Percentiles rank a stretch among this genome's conserved stretches.
phyloP scores from a whole-genome alignment of 768 basidiomycete genomes.

The Russula dissimulans region DNA sequence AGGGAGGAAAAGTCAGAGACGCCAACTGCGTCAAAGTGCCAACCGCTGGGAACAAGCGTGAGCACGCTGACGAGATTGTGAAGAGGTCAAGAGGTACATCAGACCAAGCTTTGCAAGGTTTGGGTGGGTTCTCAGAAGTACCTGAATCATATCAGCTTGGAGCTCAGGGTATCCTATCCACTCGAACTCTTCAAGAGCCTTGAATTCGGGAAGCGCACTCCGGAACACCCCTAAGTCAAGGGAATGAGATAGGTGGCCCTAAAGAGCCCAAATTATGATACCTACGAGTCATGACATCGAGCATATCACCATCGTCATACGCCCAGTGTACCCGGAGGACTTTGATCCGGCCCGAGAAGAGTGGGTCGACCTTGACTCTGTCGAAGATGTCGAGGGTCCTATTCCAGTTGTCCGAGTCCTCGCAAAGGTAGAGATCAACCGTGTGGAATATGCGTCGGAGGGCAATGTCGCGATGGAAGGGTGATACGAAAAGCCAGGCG shows the following conservation, averaged over 20 bases:
- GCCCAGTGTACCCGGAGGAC: constrained; percentile 58
- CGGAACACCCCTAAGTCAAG: constrained; percentile 47
- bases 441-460: constrained; percentile 58
- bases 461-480: constrained; percentile 57
- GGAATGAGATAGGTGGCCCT: constrained; percentile 46
- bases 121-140: constrained; percentile 44
- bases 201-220: constrained; percentile 55
- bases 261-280: constrained; percentile 44
- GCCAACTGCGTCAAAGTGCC: constrained; percentile 66
- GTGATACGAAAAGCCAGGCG: constrained; percentile 58
- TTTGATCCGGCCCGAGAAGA: constrained; percentile 52
- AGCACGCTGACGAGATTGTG: not conserved
- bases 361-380: constrained; percentile 50
- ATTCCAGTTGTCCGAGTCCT: constrained; percentile 51
- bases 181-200: constrained; percentile 51
- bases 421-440: constrained; percentile 57
- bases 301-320: constrained; percentile 59
- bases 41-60: constrained; percentile 35
- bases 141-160: constrained; percentile 56
- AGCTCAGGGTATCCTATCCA: constrained; percentile 74
- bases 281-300: constrained; percentile 50
- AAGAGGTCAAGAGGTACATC: constrained; percentile 32
- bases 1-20: constrained; percentile 54
- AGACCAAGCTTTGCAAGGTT: constrained; percentile 48
- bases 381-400: constrained; percentile 61